phyloP scores from a whole-genome alignment of 2,329 filamentous ascomycete species.

The Cryoendolithus antarcticus region DNA sequence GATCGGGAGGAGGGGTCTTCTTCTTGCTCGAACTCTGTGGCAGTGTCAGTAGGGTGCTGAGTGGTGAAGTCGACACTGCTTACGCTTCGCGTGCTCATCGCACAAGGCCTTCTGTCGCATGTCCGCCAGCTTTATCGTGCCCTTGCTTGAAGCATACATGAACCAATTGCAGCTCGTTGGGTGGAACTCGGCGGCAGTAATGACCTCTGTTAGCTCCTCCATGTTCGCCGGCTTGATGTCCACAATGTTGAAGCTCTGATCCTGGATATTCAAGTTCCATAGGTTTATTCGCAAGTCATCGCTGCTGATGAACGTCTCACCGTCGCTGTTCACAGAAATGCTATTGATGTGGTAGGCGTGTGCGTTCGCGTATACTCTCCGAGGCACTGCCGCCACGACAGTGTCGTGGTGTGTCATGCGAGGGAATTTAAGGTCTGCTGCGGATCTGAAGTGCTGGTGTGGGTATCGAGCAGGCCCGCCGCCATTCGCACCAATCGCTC shows the following conservation, averaged over 20 bases:
- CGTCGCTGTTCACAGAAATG: conserved; percentile 99
- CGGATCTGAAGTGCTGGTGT: conserved; percentile 62
- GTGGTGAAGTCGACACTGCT: conserved; percentile 23
- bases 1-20: conserved; percentile 93
- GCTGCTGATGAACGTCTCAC: conserved; percentile 97
- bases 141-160: conserved; percentile 99
- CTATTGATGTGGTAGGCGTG: conserved; percentile 99
- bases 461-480: conserved; percentile 67
- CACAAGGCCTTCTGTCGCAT: conserved; percentile 96
- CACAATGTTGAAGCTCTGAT: conserved; percentile 99
- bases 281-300: conserved; percentile 96
- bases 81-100: conserved; percentile 91
- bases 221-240: conserved; percentile 99
- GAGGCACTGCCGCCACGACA: conserved; percentile 88
- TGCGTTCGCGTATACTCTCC: conserved; percentile 93
- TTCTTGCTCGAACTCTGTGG: conserved; percentile 90
- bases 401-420: conserved; percentile 97
- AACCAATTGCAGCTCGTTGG: conserved; percentile 98
- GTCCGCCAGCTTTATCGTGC: conserved; percentile 95
- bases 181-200: conserved; percentile 96
- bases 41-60: conserved; percentile 11
- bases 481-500: conserved; percentile 51
- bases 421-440: conserved; percentile 79
- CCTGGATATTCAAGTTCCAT: conserved; percentile 98
- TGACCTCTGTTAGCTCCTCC: conserved; percentile 98